Conservation (phyloP, 176 grass and related monocot genomes). For the Paspalum notatum region DNA sequence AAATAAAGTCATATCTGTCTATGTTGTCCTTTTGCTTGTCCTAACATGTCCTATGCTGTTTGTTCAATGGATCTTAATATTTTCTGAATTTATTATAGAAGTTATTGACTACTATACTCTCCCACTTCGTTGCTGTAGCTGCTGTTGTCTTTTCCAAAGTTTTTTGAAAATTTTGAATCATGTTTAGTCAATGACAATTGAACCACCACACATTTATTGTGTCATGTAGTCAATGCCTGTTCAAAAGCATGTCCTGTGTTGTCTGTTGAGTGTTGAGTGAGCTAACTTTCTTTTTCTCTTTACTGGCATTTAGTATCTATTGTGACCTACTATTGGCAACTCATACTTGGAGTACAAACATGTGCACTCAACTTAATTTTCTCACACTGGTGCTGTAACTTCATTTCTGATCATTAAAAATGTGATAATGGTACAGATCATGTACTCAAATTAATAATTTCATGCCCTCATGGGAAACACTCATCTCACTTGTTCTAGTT, state of each 20-base stretch:
- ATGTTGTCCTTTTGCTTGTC: background rate
- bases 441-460: constrained; percentile 16
- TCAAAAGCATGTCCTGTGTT: constrained; percentile 11
- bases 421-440: background rate
- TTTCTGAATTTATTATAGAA: constrained; percentile 12
- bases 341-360: constrained; percentile 7
- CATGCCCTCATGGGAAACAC: background rate
- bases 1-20: background rate
- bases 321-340: constrained; percentile 19
- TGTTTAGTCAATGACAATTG: background rate
- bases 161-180: background rate
- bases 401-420: constrained; percentile 8
- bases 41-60: constrained; percentile 6
- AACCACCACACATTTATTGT: background rate
- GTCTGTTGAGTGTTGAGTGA: constrained; percentile 24
- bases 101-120: constrained; percentile 5
- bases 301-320: background rate
- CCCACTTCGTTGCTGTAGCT: background rate
- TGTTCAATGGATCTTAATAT: background rate
- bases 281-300: background rate
- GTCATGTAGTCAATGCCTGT: constrained; percentile 24
- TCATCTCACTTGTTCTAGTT: background rate
- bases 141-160: background rate
- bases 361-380: background rate
- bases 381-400: background rate